A percentile compares a stretch with the other conserved stretches of the same genome.
Conservation (phyloP, 257 asterid species). For the Misopates orontium region DNA sequence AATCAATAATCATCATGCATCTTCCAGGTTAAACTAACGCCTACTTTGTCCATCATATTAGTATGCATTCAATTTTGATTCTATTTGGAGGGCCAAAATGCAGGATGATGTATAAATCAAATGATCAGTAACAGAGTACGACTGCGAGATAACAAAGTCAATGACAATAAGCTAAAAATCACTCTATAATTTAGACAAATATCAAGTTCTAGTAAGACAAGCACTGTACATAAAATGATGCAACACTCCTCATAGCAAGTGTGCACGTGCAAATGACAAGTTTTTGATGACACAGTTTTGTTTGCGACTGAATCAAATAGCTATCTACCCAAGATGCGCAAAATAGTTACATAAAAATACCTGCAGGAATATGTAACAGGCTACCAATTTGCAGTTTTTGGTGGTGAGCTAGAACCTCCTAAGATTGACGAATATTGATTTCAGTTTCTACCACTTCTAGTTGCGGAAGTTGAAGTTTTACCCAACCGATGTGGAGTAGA, state of each 20-base stretch:
- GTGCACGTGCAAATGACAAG: too few species aligned
- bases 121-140: too few species aligned
- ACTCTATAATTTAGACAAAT: too few species aligned
- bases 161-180: too few species aligned
- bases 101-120: too few species aligned
- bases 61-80: too few species aligned
- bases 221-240: neutral
- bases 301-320: conserved; percentile 13
- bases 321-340: conserved; percentile 3
- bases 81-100: too few species aligned
- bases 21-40: too few species aligned
- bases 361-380: conserved; percentile 5
- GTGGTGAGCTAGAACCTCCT: conserved; percentile 29
- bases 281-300: conserved; percentile 8
- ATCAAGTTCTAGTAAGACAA: too few species aligned
- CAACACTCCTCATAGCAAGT: neutral
- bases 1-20: too few species aligned
- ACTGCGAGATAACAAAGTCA: too few species aligned
- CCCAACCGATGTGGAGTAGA: conserved; percentile 29
- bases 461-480: conserved; percentile 26
- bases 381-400: conserved; percentile 13
- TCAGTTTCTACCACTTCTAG: conserved; percentile 35
- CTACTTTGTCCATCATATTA: too few species aligned
- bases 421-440: conserved; percentile 29
- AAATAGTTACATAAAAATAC: conserved; percentile 6